A percentile compares a stretch with the other conserved stretches of the same genome.
phyloP scores from a whole-genome alignment of 1,284 basidiomycete species.

The Tetrapyrgos nigripes region DNA sequence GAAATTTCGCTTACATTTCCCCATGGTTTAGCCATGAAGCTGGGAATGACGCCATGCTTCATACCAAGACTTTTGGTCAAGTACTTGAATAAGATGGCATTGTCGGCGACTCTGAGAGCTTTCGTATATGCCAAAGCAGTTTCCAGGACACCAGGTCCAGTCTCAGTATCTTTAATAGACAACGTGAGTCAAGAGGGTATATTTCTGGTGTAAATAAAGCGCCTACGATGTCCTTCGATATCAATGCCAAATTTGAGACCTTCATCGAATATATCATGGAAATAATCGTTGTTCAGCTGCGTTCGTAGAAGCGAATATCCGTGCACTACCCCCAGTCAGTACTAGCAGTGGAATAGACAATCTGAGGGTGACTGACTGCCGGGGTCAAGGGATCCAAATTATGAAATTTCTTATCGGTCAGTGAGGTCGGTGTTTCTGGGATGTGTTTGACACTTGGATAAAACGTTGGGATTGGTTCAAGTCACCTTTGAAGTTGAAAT shows the following conservation, averaged over 20 bases:
- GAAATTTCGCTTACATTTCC: conserved; percentile 66
- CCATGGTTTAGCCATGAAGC: conserved; percentile 99
- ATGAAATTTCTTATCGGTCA: conserved; percentile 81
- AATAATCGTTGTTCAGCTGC: conserved; percentile 89
- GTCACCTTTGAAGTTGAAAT: conserved; percentile 92
- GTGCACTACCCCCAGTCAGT: conserved; percentile 76
- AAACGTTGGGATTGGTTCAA: background rate
- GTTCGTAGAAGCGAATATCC: conserved; percentile 92
- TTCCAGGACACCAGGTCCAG: conserved; percentile 92
- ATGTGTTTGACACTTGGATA: conserved; percentile 3
- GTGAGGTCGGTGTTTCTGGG: conserved; percentile 79
- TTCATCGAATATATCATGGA: conserved; percentile 87
- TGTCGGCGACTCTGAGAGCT: conserved; percentile 90
- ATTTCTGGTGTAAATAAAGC: background rate
- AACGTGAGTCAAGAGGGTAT: conserved; percentile 1
- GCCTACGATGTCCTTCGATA: conserved; percentile 92
- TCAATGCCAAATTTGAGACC: conserved; percentile 78
- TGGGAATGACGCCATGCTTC: conserved; percentile 87
- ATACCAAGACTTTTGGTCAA: conserved; percentile 93
- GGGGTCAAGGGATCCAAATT: conserved; percentile 84
- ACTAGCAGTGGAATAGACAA: background rate
- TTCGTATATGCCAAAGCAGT: conserved; percentile 93
- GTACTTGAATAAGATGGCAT: conserved; percentile 93
- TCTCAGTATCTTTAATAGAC: conserved; percentile 94
- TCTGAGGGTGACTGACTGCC: conserved; percentile 76